Evolutionary conservation across 495 filamentous ascomycete genomes (phyloP).

Genomic region (Hyaloscypha bicolor): DNA sequence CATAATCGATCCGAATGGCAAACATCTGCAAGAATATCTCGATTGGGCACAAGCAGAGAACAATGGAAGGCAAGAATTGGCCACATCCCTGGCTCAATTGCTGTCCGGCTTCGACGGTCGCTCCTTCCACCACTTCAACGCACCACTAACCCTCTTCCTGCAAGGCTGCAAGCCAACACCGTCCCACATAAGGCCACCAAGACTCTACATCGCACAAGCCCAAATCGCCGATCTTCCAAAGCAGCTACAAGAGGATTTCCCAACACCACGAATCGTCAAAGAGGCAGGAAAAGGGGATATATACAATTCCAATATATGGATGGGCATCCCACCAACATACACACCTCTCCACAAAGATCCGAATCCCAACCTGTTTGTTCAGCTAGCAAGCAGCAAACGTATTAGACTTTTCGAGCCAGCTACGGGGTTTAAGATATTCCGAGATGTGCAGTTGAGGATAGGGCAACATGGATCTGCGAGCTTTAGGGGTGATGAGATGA

Average conservation of each 20-base stretch:
- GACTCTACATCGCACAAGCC: conserved; percentile 85
- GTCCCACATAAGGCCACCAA: background rate
- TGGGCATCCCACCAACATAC: conserved; percentile 81
- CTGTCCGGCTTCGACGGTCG: background rate
- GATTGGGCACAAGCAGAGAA: background rate
- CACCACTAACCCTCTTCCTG: conserved; percentile 28
- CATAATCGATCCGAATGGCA: conserved; percentile 7
- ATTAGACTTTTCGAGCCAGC: conserved; percentile 69
- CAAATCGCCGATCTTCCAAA: conserved; percentile 66
- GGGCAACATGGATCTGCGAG: conserved; percentile 50
- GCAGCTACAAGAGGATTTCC: conserved; percentile 63
- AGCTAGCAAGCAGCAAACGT: conserved; percentile 73
- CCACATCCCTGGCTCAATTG: background rate
- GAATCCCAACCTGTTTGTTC: conserved; percentile 91
- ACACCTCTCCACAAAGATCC: conserved; percentile 92
- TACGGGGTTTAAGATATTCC: conserved; percentile 63
- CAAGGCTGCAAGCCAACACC: conserved; percentile 2
- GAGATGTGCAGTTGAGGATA: conserved; percentile 50
- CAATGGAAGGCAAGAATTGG: background rate
- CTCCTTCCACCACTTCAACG: conserved; percentile 28
- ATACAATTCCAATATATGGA: conserved; percentile 85
- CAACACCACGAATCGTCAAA: conserved; percentile 64
- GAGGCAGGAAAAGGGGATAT: conserved; percentile 70
- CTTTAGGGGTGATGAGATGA: conserved; percentile 89
- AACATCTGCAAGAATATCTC: background rate